Percentiles rank a stretch among this genome's conserved stretches.
phyloP scores from a whole-genome alignment of 2,329 filamentous ascomycete species.

The Cadophora gregata region DNA sequence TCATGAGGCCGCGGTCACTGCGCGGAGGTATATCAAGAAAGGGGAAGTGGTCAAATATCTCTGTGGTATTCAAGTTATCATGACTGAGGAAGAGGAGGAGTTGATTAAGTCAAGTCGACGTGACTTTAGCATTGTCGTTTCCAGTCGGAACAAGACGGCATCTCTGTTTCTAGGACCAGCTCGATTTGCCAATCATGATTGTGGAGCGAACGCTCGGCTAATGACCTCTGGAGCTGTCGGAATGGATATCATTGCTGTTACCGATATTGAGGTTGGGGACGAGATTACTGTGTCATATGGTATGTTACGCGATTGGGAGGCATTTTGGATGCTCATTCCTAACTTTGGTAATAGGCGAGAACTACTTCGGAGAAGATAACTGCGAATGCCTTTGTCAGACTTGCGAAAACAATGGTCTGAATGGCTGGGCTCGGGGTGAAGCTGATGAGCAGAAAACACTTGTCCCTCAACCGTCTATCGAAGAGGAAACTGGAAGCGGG shows the following conservation, averaged over 20 bases:
- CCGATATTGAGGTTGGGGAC: constrained; percentile 83
- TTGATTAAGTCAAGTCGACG: constrained; percentile 81
- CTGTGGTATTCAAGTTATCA: constrained; percentile 86
- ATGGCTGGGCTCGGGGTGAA: constrained; percentile 76
- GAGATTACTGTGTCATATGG: constrained; percentile 96
- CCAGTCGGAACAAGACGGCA: constrained; percentile 86
- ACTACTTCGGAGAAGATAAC: constrained; percentile 94
- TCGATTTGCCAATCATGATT: constrained; percentile 97
- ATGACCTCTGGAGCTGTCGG: constrained; percentile 83
- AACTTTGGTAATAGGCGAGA: constrained; percentile 61
- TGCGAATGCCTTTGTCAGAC: constrained; percentile 92
- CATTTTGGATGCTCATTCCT: neutral
- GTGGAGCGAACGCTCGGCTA: constrained; percentile 86
- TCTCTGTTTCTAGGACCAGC: constrained; percentile 95
- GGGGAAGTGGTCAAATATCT: constrained; percentile 92
- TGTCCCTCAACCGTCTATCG: constrained; percentile 42
- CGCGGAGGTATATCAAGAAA: constrained; percentile 77
- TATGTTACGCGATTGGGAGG: constrained; percentile 20
- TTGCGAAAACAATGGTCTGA: constrained; percentile 76
- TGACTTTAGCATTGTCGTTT: constrained; percentile 97
- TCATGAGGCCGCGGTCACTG: constrained; percentile 87
- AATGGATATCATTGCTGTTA: constrained; percentile 87
- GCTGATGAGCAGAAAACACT: constrained; percentile 47
- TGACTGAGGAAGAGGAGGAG: constrained; percentile 89
- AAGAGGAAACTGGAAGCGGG: constrained; percentile 35